Evolutionary conservation across 257 asterid species (phyloP).

Genomic region (Petunia secreta): DNA sequence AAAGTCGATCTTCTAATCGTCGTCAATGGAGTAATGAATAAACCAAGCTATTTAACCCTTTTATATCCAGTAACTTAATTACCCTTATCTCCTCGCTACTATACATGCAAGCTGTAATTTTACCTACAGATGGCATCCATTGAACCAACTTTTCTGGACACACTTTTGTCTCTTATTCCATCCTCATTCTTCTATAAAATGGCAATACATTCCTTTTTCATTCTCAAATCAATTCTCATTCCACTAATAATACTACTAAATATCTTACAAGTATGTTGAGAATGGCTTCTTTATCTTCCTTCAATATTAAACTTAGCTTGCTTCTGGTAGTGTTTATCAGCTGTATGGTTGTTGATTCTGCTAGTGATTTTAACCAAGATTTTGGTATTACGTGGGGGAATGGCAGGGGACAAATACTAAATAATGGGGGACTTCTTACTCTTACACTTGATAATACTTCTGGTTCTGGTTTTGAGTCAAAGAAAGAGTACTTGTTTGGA

Average conservation of each 20-base stretch:
- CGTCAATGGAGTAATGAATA: neutral
- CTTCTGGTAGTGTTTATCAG: constrained; percentile 12
- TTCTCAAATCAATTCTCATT: neutral
- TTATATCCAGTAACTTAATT: neutral
- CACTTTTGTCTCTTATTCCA: neutral
- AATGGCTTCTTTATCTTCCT: constrained; percentile 33
- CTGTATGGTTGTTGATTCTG: constrained; percentile 25
- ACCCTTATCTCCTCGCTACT: constrained; percentile 33
- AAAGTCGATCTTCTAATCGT: neutral
- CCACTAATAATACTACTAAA: neutral
- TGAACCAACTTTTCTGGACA: constrained; percentile 1
- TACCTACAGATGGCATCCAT: constrained; percentile 40
- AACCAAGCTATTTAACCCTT: neutral
- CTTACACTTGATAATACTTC: constrained; percentile 57
- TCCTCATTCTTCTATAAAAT: neutral
- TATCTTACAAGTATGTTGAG: too few relatives aligned
- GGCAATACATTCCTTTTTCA: neutral
- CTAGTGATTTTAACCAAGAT: constrained; percentile 44
- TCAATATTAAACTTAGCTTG: constrained; percentile 22
- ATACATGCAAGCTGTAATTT: constrained; percentile 36
- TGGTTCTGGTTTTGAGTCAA: constrained; percentile 70
- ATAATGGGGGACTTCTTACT: constrained; percentile 60
- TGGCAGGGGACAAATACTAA: constrained; percentile 53
- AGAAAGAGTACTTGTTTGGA: constrained; percentile 53
- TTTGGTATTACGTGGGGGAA: constrained; percentile 69